phyloP scores from a whole-genome alignment of 2,329 filamentous ascomycete genomes.

The Plenodomus biglobosus region DNA sequence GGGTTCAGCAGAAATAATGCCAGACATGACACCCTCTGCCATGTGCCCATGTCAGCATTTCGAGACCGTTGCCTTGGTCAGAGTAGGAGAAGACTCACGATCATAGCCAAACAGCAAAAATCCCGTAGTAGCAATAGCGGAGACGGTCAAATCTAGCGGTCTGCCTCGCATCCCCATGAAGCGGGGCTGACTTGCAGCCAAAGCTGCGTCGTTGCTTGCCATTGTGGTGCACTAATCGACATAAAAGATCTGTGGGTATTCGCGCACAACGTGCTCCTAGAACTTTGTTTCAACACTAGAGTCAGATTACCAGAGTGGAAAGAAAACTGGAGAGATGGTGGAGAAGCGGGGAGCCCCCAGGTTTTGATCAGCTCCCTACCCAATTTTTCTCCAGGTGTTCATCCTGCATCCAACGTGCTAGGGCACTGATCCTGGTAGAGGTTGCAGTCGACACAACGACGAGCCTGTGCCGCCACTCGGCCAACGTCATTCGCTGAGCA shows the following conservation, averaged over 20 bases:
- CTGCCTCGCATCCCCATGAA: constrained; percentile 35
- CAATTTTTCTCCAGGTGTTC: constrained; percentile 3
- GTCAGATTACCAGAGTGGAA: not conserved
- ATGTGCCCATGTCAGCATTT: not conserved
- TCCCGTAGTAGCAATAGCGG: constrained; percentile 34
- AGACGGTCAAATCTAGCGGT: constrained; percentile 30
- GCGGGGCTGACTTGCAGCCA: constrained; percentile 18
- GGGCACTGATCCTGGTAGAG: not conserved
- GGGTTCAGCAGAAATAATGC: constrained; percentile 40
- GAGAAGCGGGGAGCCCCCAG: not conserved
- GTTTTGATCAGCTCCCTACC: constrained; percentile 2
- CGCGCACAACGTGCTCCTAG: not conserved
- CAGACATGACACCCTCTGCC: constrained; percentile 37
- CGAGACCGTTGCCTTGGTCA: not conserved
- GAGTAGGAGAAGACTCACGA: constrained; percentile 17
- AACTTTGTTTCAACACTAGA: not conserved
- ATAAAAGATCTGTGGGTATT: not conserved
- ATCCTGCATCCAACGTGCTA: not conserved
- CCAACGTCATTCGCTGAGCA: constrained; percentile 2
- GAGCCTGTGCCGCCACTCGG: constrained; percentile 1
- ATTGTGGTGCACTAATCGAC: constrained; percentile 8
- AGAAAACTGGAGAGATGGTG: not conserved
- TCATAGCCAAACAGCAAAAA: constrained; percentile 40
- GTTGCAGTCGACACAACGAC: not conserved
- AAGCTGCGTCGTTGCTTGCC: constrained; percentile 9